A percentile compares a stretch with the other conserved stretches of the same genome.
Conservation (phyloP, 2,329 filamentous ascomycete species). For the Neofusicoccum parvum region DNA sequence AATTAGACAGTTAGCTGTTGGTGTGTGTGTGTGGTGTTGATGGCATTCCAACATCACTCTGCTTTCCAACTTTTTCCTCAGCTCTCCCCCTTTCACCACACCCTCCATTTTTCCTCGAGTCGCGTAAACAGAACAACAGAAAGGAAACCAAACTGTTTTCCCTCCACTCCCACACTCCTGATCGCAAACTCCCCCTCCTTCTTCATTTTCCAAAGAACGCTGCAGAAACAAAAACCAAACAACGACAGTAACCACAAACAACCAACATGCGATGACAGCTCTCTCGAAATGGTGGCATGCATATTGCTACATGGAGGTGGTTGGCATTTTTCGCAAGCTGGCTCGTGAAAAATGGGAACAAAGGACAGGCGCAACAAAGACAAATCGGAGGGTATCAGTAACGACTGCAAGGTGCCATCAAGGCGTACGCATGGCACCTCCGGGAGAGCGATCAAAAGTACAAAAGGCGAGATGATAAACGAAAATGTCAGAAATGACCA, state of each 20-base stretch:
- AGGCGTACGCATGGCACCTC: constrained; percentile 10
- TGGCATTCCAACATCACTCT: constrained; percentile 10
- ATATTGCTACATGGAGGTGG: constrained; percentile 6
- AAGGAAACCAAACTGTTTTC: neutral
- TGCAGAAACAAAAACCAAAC: constrained; percentile 3
- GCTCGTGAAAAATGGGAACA: constrained; percentile 4
- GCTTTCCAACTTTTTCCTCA: neutral
- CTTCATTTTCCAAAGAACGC: neutral
- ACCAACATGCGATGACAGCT: neutral
- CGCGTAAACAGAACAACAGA: neutral
- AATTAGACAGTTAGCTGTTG: constrained; percentile 20
- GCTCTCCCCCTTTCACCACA: neutral
- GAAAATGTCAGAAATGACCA: neutral
- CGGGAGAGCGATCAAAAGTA: constrained; percentile 9
- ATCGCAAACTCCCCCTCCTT: neutral
- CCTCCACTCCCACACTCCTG: neutral
- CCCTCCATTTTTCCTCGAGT: neutral
- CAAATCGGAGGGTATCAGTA: constrained; percentile 21
- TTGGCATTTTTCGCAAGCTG: constrained; percentile 2
- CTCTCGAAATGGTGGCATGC: constrained; percentile 4
- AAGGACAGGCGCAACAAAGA: neutral
- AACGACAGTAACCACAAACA: neutral
- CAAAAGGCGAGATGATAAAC: constrained; percentile 1
- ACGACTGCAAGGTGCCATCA: constrained; percentile 20
- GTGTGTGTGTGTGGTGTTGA: constrained; percentile 3